A percentile compares a stretch with the other conserved stretches of the same genome.
These are phyloP conservation scores for Penicillium sp. DNA, from an alignment of 2,329 filamentous ascomycete genomes.

Conservation along the genomic window DNA sequence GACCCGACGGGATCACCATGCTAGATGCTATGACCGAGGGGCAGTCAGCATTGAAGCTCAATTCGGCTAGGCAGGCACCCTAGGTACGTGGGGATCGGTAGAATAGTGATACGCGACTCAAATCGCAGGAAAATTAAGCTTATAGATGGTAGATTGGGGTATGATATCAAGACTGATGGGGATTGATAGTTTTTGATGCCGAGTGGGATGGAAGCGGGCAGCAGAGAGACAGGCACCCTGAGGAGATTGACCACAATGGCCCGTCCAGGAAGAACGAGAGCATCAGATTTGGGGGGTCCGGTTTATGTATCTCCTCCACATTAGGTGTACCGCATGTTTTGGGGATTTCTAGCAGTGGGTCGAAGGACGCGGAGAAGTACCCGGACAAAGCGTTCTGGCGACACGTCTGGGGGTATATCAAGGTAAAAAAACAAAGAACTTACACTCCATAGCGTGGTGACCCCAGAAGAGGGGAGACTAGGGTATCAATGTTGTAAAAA, in stretches of 20 bases:
- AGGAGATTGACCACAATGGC: conserved; percentile 22
- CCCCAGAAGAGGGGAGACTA: conserved; percentile 42
- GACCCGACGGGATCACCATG: conserved; percentile 47
- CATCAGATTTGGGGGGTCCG: conserved; percentile 16
- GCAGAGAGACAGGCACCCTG: conserved; percentile 25
- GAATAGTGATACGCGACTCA: conserved; percentile 37
- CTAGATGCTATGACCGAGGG: conserved; percentile 41
- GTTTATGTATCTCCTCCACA: conserved; percentile 15
- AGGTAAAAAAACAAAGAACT: conserved; percentile 45
- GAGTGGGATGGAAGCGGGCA: conserved; percentile 36
- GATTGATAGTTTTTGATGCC: conserved; percentile 39
- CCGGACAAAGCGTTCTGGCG: conserved; percentile 33
- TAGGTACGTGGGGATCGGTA: conserved; percentile 23
- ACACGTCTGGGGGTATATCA: conserved; percentile 30
- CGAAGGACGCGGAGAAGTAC: conserved; percentile 42
- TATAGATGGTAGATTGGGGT: conserved; percentile 23
- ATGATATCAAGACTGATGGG: conserved; percentile 37
- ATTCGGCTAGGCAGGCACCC: conserved; percentile 17
- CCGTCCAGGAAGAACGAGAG: conserved; percentile 18
- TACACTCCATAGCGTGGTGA: conserved; percentile 61
- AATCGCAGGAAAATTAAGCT: conserved; percentile 25
- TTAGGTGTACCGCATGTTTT: conserved; percentile 21
- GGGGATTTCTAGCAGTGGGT: conserved; percentile 37
- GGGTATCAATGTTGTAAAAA: conserved; percentile 35
- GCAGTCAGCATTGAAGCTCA: conserved; percentile 45